Evolutionary conservation across 139 green algal genomes (phyloP).

Genomic region (Coelastrella sp.): DNA sequence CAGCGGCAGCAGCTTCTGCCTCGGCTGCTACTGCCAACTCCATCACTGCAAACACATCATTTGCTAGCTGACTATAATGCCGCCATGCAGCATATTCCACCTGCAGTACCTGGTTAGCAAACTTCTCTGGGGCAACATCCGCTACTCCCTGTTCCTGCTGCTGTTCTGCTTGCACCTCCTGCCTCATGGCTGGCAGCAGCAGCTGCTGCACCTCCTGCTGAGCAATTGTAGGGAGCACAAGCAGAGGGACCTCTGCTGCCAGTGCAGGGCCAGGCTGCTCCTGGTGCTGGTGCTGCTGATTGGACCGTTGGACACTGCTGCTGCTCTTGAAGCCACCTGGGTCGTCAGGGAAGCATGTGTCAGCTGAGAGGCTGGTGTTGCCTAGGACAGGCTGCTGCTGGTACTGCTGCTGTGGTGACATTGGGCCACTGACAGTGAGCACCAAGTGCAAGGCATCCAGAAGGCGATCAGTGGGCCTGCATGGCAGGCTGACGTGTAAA

Average conservation of each 20-base stretch:
- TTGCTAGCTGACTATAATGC: constrained; percentile 1
- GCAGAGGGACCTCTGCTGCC: constrained; percentile 23
- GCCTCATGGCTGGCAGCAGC: constrained; percentile 45
- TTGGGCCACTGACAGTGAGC: not conserved
- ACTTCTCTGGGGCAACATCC: not conserved
- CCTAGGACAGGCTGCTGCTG: not conserved
- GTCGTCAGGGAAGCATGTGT: not conserved
- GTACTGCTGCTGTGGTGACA: not conserved
- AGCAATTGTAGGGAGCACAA: constrained; percentile 28
- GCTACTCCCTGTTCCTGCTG: not conserved
- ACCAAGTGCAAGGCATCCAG: constrained; percentile 1
- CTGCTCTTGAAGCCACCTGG: not conserved
- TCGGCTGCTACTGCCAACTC: not conserved
- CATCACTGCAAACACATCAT: constrained; percentile 4
- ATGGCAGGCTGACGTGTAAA: not conserved
- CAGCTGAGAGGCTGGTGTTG: not conserved
- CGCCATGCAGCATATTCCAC: not conserved
- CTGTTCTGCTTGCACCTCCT: constrained; percentile 32
- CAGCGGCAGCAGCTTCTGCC: not conserved
- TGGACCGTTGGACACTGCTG: not conserved
- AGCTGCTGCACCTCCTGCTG: constrained; percentile 49
- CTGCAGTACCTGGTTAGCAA: not conserved
- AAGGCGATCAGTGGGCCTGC: not conserved
- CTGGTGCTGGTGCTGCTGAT: not conserved
- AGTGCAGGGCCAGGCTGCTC: not conserved